Evolutionary conservation across 176 grass and related monocot species (phyloP), one percentile per base, ranked within the genome.

Genomic region (Raddia distichophylla): DNA sequence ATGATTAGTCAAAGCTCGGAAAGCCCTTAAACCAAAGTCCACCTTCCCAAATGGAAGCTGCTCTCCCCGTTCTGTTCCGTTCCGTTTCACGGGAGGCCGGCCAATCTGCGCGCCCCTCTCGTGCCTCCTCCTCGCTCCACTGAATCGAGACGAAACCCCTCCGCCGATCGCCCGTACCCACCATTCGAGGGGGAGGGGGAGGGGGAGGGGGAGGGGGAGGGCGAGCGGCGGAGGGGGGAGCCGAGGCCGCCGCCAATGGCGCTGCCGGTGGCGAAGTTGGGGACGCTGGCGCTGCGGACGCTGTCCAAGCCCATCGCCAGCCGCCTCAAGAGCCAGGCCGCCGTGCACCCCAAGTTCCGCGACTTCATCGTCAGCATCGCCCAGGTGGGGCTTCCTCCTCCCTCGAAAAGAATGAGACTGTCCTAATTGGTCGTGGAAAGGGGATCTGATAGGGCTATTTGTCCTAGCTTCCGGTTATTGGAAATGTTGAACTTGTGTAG

Each of bases 321-420:
- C 75, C 89, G 93, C 55, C 96, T 99, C 76, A 99, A 99, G 89
- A 88, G 47, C 86, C 90, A 99, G 82, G 96, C 96, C 14, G 91
- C 93, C 16, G 84, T 91, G 78, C 96, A 99, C 84, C 96, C 93
- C 84, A 93, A 91, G 76, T 91, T 99, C 61, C 93, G 96, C 60
- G 77, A 80, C 53, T 77, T 93, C 76, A 95, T 99, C 87, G 74
- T 99, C 65, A 64, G 75, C 93, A 32, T 99, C 72, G 96, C 96
- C 57, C 93, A 99, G 93, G 96, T 94, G 51, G 0, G 51, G 12
- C 53, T 45, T 17, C 19, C 20, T 16, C 33, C 2, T 13, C 42
- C n/a, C 14, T 5, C 6, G 37, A 5, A 40, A 40, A 40, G 37
- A 40, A 40, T 40, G 22, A 20, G 20, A 18, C 60, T 35, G 33